Percentiles rank a stretch among this genome's conserved stretches.
phyloP scores from a whole-genome alignment of 2,329 filamentous ascomycete genomes.

The Exophiala oligosperma region DNA sequence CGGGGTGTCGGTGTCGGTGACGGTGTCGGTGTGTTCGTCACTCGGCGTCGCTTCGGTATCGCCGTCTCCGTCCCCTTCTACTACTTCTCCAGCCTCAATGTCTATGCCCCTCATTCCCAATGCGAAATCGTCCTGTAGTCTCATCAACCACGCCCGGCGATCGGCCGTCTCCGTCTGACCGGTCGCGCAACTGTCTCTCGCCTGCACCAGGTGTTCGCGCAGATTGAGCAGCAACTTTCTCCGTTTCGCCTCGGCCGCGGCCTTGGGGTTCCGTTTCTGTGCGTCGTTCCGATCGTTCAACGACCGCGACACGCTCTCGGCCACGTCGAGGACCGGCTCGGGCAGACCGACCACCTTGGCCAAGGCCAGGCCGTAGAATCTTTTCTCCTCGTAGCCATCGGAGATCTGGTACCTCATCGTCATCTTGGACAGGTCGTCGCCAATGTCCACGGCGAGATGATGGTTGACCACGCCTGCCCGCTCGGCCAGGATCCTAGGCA shows the following conservation, averaged over 20 bases:
- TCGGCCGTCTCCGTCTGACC: slow-evolving; percentile 65
- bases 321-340: slow-evolving; percentile 63
- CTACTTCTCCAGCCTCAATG: slow-evolving; percentile 26
- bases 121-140: slow-evolving; percentile 74
- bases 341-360: slow-evolving; percentile 76
- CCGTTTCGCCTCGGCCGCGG: slow-evolving; percentile 60
- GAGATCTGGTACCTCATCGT: slow-evolving; percentile 86
- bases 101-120: slow-evolving; percentile 68
- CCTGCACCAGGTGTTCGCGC: slow-evolving; percentile 70
- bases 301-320: slow-evolving; percentile 64
- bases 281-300: slow-evolving; percentile 60
- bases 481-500: slow-evolving; percentile 73
- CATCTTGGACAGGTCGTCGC: slow-evolving; percentile 52
- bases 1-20: too few relatives aligned
- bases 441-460: slow-evolving; percentile 72
- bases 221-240: slow-evolving; percentile 73
- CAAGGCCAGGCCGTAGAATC: slow-evolving; percentile 81
- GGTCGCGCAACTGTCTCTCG: slow-evolving; percentile 38
- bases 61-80: neutral
- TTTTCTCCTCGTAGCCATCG: slow-evolving; percentile 67
- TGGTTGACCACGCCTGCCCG: slow-evolving; percentile 78
- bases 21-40: neutral
- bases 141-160: slow-evolving; percentile 63
- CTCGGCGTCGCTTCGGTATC: neutral
- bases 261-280: slow-evolving; percentile 60